Evolutionary conservation across 2,329 filamentous ascomycete species (phyloP).

Genomic region (Pseudogymnoascus sp.): DNA sequence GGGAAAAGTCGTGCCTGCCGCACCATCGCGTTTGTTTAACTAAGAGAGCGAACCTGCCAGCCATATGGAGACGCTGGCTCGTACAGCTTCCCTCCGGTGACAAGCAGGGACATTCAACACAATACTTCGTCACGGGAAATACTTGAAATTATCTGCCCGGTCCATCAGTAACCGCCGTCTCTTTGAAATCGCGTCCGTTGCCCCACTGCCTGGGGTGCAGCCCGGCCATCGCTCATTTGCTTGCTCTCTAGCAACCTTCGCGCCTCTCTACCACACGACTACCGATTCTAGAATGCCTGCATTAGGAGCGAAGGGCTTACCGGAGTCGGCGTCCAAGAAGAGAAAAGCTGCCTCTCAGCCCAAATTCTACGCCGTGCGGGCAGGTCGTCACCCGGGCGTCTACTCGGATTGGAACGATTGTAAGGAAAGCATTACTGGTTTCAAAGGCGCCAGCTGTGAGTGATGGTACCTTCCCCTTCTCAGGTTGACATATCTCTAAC

Average conservation of each 20-base stretch:
- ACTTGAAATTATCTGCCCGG: neutral
- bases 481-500: neutral
- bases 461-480: conserved; percentile 20
- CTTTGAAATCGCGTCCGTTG: neutral
- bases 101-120: conserved; percentile 2
- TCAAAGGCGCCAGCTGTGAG: conserved; percentile 61
- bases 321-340: conserved; percentile 20
- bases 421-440: conserved; percentile 52
- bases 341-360: conserved; percentile 17
- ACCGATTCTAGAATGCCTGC: neutral
- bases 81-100: conserved; percentile 3
- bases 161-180: conserved; percentile 1
- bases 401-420: conserved; percentile 57
- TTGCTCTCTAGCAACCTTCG: neutral
- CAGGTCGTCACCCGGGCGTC: conserved; percentile 51
- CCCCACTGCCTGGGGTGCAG: neutral
- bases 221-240: neutral
- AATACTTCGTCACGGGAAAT: neutral
- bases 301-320: neutral
- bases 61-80: neutral
- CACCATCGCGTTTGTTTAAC: neutral
- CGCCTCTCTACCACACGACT: neutral
- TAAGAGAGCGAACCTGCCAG: neutral
- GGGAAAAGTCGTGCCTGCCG: neutral
- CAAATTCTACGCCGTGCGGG: conserved; percentile 58